These are phyloP conservation scores for Moesziomyces sp. DNA, from an alignment of 1,284 basidiomycete genomes.

Conservation along the genomic window DNA sequence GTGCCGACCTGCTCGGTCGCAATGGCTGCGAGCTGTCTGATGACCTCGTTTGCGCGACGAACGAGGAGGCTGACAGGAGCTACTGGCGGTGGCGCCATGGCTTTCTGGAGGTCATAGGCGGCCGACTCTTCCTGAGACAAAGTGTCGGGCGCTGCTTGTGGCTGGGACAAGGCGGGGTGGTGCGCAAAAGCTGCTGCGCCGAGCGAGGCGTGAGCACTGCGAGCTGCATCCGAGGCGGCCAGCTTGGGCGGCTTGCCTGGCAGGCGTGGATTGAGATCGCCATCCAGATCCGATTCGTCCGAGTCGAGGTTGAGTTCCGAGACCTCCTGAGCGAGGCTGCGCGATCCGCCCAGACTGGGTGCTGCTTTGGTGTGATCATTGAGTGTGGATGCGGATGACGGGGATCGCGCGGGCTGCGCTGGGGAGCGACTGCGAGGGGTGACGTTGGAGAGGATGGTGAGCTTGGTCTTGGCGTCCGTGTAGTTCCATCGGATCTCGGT, in stretches of 20 bases:
- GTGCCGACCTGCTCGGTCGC: constrained; percentile 48
- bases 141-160: constrained; percentile 21
- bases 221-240: constrained; percentile 2
- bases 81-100: constrained; percentile 20
- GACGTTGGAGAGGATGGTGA: constrained; percentile 42
- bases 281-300: constrained; percentile 46
- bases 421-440: constrained; percentile 33
- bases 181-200: constrained; percentile 24
- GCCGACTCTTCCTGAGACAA: constrained; percentile 41
- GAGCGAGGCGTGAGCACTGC: constrained; percentile 3
- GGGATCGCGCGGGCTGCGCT: constrained; percentile 11
- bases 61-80: constrained; percentile 30
- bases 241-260: constrained; percentile 44
- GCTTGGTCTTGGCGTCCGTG: constrained; percentile 44
- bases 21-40: constrained; percentile 41
- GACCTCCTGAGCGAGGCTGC: constrained; percentile 14
- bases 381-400: background rate
- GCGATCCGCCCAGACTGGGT: constrained; percentile 10
- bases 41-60: constrained; percentile 47
- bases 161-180: constrained; percentile 33
- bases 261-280: constrained; percentile 29
- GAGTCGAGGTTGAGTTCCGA: constrained; percentile 38
- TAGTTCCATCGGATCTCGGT: constrained; percentile 48
- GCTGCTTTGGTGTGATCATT: constrained; percentile 9
- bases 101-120: constrained; percentile 46